Evolutionary conservation across 306 rosid species (phyloP), one percentile per base, ranked within the genome.

Genomic region (Castanopsis chinensis): DNA sequence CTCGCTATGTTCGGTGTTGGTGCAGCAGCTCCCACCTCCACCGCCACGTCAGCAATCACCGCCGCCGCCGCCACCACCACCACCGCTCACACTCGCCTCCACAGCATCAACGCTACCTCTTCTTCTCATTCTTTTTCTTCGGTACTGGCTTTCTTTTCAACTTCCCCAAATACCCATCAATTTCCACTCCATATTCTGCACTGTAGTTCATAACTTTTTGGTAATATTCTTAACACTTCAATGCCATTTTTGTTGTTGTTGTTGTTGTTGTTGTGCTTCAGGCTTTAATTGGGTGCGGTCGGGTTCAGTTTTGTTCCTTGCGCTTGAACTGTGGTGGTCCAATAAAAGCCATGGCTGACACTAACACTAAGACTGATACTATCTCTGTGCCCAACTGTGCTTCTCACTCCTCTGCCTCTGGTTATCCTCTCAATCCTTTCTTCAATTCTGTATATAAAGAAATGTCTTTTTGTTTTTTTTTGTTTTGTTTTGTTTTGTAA

Each of bases 291-390:
- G 82, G 65, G 17, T 57, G 30, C 55, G 65, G 53, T 63, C 84
- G 83, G 77, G 63, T 78, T 69, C 78, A 63, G 64, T 79, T 82
- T 1, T 79, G 83, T 53, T 76, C 84, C 35, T 75, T 79, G 65
- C 81, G 57, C 53, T 78, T 82, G 65, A 76, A 80, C 76, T 83
- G 74, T 60, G 15, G 75, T 45, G 15, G 75, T 37, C 79, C 87
- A 45, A 78, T 91, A 83, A 87, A 75, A 83, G 90, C 92, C 67
- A 91, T 94, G 97, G 89, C 97, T 25, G 80, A 89, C 18, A 74
- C 76, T 43, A 84, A 82, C 18, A 54, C 88, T 8, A 77, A 84
- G 6, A 74, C 76, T 43, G 86, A 82, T 23, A 49, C 88, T 8
- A 7, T 82, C 49, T 64, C 89, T 27, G 54, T 27, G 18, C 68